Percentiles rank a stretch among this genome's conserved stretches.
phyloP scores from a whole-genome alignment of 2,329 filamentous ascomycete species.

The Fusarium sp. region DNA sequence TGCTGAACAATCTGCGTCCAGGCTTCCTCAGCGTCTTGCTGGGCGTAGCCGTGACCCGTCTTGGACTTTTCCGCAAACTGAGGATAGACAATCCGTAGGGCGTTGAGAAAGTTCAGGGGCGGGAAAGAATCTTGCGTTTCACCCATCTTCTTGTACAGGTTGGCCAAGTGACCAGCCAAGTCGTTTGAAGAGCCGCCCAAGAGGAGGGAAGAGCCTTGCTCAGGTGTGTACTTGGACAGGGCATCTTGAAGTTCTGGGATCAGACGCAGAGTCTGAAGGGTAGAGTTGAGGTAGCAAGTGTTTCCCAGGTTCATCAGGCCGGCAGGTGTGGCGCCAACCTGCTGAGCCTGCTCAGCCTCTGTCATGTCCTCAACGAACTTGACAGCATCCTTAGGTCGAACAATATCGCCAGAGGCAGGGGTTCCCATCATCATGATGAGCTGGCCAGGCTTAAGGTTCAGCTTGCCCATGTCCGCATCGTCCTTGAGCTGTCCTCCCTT shows the following conservation, averaged over 20 bases:
- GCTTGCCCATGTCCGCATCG: slow-evolving; percentile 86
- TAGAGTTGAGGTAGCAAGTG: slow-evolving; percentile 98
- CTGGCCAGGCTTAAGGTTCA: slow-evolving; percentile 88
- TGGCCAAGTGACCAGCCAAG: slow-evolving; percentile 80
- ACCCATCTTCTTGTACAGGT: slow-evolving; percentile 89
- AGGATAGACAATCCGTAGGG: slow-evolving; percentile 83
- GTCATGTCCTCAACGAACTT: slow-evolving; percentile 99
- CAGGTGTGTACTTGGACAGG: slow-evolving; percentile 69
- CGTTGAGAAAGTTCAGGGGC: slow-evolving; percentile 84
- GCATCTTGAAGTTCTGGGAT: slow-evolving; percentile 92
- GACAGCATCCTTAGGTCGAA: slow-evolving; percentile 82
- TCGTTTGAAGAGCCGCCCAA: slow-evolving; percentile 65
- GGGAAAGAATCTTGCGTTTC: slow-evolving; percentile 89
- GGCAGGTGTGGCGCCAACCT: slow-evolving; percentile 86
- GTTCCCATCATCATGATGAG: slow-evolving; percentile 97
- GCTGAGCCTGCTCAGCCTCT: slow-evolving; percentile 87
- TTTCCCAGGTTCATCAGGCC: slow-evolving; percentile 94
- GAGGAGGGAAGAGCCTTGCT: slow-evolving; percentile 55
- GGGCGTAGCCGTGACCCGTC: slow-evolving; percentile 87
- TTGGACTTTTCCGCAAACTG: slow-evolving; percentile 94
- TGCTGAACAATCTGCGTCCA: slow-evolving; percentile 96
- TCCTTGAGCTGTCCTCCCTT: slow-evolving; percentile 97
- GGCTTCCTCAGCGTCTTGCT: slow-evolving; percentile 98
- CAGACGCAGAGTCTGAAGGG: slow-evolving; percentile 87
- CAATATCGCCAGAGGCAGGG: slow-evolving; percentile 69